Evolutionary conservation across 2,329 filamentous ascomycete species (phyloP).

Genomic region (Aureobasidium namibiae): DNA sequence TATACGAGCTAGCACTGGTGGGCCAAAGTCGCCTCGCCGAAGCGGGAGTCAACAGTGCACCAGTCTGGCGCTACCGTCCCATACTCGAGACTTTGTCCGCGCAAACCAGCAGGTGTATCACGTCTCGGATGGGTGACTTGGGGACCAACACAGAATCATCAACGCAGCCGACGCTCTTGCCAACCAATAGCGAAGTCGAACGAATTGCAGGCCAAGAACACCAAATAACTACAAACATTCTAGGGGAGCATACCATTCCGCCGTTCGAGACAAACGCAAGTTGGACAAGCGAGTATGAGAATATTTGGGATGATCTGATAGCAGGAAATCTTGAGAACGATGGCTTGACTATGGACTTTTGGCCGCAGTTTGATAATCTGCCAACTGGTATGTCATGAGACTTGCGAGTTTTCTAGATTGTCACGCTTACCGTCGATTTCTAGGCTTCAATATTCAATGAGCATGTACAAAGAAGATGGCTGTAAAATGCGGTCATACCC

Average conservation of each 20-base stretch:
- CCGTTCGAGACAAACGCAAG: not conserved
- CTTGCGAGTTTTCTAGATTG: no score
- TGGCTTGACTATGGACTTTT: conserved; percentile 5
- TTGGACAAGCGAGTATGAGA: not conserved
- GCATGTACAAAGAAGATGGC: no score
- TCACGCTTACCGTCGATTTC: no score
- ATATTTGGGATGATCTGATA: not conserved
- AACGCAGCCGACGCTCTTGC: not conserved
- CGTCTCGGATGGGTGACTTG: not conserved
- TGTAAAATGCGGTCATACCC: no score
- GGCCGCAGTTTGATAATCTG: conserved; percentile 4
- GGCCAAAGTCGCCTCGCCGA: conserved; percentile 40
- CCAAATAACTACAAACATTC: no score
- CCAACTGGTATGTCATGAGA: not conserved
- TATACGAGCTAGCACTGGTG: conserved; percentile 37
- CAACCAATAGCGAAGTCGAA: not conserved
- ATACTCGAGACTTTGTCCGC: conserved; percentile 38
- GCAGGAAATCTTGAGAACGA: not conserved
- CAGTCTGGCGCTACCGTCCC: conserved; percentile 42
- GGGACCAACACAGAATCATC: not conserved
- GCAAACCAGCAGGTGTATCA: not conserved
- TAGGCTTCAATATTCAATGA: no score
- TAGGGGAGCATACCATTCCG: not conserved
- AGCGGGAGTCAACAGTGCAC: conserved; percentile 33
- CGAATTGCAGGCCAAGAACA: not conserved